Percentiles rank a stretch among this genome's conserved stretches.
phyloP scores from a whole-genome alignment of 371 early-diverging fungal species.

The Circinella minor region DNA sequence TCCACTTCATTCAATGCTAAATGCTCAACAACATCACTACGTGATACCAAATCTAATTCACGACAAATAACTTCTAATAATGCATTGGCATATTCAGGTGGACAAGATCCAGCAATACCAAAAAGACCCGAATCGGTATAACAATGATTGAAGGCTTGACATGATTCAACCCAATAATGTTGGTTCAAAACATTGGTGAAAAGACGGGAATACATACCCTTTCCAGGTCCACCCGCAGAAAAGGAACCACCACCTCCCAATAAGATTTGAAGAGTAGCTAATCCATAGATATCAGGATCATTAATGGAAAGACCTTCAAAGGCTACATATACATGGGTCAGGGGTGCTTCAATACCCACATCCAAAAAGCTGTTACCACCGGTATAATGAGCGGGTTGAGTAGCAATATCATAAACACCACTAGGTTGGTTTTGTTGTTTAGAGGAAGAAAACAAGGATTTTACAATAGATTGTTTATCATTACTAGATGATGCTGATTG shows the following conservation, averaged over 20 bases:
- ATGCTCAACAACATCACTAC: constrained; percentile 34
- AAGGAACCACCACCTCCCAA: constrained; percentile 97
- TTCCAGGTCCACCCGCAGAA: constrained; percentile 98
- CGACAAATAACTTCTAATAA: constrained; percentile 84
- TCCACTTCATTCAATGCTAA: constrained; percentile 62
- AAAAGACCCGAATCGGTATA: constrained; percentile 93
- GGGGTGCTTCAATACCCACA: constrained; percentile 64
- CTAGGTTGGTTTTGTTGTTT: constrained; percentile 1
- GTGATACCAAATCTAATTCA: constrained; percentile 79
- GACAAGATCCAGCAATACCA: constrained; percentile 91
- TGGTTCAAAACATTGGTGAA: constrained; percentile 95
- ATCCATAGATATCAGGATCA: constrained; percentile 89
- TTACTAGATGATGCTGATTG: not conserved
- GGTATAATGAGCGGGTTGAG: constrained; percentile 71
- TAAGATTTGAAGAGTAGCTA: constrained; percentile 89
- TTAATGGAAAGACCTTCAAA: constrained; percentile 84
- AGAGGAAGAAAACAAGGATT: constrained; percentile 30
- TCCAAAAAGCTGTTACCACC: constrained; percentile 81
- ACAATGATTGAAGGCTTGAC: constrained; percentile 88
- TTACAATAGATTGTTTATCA: constrained; percentile 27
- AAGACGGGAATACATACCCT: constrained; percentile 98
- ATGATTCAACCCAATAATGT: constrained; percentile 92
- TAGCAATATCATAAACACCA: constrained; percentile 41
- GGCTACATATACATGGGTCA: constrained; percentile 89
- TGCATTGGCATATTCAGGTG: constrained; percentile 67